A percentile compares a stretch with the other conserved stretches of the same genome.
Evolutionary conservation across 768 basidiomycete genomes (phyloP).

Genomic region (Cytidiella melzeri): DNA sequence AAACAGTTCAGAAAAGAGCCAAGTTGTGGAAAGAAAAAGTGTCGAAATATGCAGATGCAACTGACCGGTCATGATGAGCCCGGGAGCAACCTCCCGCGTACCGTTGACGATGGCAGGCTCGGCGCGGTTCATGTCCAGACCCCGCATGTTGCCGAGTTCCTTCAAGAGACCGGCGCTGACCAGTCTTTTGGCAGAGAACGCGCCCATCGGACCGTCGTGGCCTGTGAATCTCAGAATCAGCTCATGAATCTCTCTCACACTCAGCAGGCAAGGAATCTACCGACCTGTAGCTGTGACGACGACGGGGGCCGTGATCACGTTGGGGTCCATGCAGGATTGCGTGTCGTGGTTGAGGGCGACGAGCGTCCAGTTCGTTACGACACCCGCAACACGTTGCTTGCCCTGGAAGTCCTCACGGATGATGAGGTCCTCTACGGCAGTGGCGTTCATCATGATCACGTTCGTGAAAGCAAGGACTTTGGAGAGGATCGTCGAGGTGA

Average conservation of each 20-base stretch:
- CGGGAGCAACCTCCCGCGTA: slow-evolving; percentile 71
- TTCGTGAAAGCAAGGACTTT: slow-evolving; percentile 66
- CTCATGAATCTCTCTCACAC: too few species aligned
- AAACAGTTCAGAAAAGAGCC: slow-evolving; percentile 1
- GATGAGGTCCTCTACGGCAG: slow-evolving; percentile 77
- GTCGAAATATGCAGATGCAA: too few species aligned
- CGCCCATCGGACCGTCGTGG: slow-evolving; percentile 60
- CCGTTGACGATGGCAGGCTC: slow-evolving; percentile 76
- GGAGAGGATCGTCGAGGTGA: slow-evolving; percentile 72
- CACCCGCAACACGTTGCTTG: slow-evolving; percentile 41
- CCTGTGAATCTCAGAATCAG: background rate
- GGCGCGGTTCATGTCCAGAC: slow-evolving; percentile 77
- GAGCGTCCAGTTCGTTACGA: slow-evolving; percentile 50
- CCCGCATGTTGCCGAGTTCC: slow-evolving; percentile 74
- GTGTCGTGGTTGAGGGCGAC: slow-evolving; percentile 61
- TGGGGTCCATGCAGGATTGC: slow-evolving; percentile 64
- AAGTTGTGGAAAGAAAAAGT: too few species aligned
- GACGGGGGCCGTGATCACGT: slow-evolving; percentile 76
- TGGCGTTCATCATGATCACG: slow-evolving; percentile 72
- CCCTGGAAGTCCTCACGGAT: slow-evolving; percentile 46
- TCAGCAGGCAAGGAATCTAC: too few species aligned
- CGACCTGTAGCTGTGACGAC: slow-evolving; percentile 61
- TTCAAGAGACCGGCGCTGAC: slow-evolving; percentile 70
- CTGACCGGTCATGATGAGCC: slow-evolving; percentile 67
- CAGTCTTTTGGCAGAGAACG: slow-evolving; percentile 74